Evolutionary conservation across 805 yeast genomes (phyloP).

Genomic region (Metschnikowia rubicola): DNA sequence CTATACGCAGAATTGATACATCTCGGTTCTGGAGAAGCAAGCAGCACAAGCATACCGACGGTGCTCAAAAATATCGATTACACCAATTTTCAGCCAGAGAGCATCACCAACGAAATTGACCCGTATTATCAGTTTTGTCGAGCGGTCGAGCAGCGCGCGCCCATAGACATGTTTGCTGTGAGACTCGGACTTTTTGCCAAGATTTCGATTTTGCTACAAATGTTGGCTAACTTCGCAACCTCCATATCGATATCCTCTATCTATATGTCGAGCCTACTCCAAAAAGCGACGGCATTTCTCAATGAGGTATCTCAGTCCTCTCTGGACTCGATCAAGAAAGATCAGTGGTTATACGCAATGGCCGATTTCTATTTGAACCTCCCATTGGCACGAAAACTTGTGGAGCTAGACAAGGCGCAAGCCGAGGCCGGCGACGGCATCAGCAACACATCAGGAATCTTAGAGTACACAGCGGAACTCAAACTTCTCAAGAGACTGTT

Average conservation of each 20-base stretch:
- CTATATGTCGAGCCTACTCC: conserved; percentile 38
- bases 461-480: conserved; percentile 48
- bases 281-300: conserved; percentile 36
- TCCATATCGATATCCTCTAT: conserved; percentile 42
- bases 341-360: conserved; percentile 39
- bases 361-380: conserved; percentile 40
- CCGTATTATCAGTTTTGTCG: conserved; percentile 9
- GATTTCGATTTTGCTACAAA: conserved; percentile 33
- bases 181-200: conserved; percentile 30
- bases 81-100: conserved; percentile 11
- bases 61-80: conserved; percentile 1
- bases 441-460: conserved; percentile 21
- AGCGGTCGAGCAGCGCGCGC: conserved; percentile 5
- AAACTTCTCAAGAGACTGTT: conserved; percentile 44
- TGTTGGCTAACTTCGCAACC: conserved; percentile 32
- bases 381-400: conserved; percentile 22
- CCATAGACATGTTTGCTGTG: conserved; percentile 10
- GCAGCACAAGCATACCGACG: neutral
- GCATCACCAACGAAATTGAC: neutral
- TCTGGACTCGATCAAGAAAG: conserved; percentile 17
- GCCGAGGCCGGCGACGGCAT: conserved; percentile 14
- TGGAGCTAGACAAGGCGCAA: conserved; percentile 20
- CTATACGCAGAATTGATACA: conserved; percentile 30
- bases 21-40: conserved; percentile 4
- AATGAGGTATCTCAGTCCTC: conserved; percentile 30